Percentiles rank a stretch among this genome's conserved stretches.
These are phyloP conservation scores for Dactylellina sp. DNA, from an alignment of 2,329 filamentous ascomycete genomes.

Conservation along the genomic window DNA sequence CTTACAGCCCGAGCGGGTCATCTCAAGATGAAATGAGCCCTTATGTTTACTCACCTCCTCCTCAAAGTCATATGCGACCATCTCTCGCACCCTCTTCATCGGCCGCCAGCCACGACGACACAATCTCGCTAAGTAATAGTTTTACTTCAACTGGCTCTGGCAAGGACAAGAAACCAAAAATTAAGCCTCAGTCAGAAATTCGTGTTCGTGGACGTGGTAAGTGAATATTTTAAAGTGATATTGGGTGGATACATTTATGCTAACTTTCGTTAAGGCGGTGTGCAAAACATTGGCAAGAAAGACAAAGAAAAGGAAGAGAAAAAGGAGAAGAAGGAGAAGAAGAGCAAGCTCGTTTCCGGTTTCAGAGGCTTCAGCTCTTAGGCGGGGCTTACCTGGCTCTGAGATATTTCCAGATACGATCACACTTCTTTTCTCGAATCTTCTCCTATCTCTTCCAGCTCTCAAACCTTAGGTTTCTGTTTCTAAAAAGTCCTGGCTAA, in stretches of 20 bases:
- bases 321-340: conserved; percentile 67
- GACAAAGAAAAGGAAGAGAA: conserved; percentile 64
- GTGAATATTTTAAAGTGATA: conserved; percentile 60
- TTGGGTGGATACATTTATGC: conserved; percentile 43
- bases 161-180: conserved; percentile 65
- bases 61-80: conserved; percentile 27
- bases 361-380: conserved; percentile 55
- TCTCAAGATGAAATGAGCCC: conserved; percentile 43
- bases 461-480: not conserved
- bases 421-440: not conserved
- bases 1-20: conserved; percentile 26
- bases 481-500: too few relatives aligned
- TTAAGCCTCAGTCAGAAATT: conserved; percentile 67
- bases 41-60: conserved; percentile 51
- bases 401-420: not conserved
- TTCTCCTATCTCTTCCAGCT: conserved; percentile 5
- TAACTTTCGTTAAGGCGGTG: conserved; percentile 64
- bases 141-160: conserved; percentile 64
- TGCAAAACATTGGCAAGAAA: conserved; percentile 69
- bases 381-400: conserved; percentile 31
- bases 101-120: conserved; percentile 38
- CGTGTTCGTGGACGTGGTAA: conserved; percentile 70
- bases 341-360: conserved; percentile 44
- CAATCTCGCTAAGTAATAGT: conserved; percentile 63
- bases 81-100: conserved; percentile 53